phyloP scores from a whole-genome alignment of 2,329 filamentous ascomycete genomes.

The Alternaria sp. region DNA sequence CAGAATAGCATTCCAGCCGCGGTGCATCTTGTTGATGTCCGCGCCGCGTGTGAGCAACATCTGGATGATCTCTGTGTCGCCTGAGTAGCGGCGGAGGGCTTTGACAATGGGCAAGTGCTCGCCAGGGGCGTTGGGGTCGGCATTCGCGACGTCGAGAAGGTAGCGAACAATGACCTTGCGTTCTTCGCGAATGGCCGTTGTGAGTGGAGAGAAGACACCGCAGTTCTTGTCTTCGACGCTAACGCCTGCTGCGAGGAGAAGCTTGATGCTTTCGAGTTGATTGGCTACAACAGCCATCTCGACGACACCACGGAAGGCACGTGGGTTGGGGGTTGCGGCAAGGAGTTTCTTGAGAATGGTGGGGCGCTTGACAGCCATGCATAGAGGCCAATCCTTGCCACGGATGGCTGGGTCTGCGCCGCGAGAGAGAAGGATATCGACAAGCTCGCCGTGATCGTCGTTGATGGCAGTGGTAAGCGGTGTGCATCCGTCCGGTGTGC shows the following conservation, averaged over 20 bases:
- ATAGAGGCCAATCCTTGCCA: conserved; percentile 73
- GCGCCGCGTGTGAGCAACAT: conserved; percentile 68
- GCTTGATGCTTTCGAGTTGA: conserved; percentile 70
- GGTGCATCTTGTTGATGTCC: conserved; percentile 66
- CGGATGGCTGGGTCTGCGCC: conserved; percentile 68
- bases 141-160: conserved; percentile 66
- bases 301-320: conserved; percentile 69
- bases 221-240: conserved; percentile 75
- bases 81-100: conserved; percentile 65
- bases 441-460: conserved; percentile 64
- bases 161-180: conserved; percentile 66
- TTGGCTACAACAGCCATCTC: conserved; percentile 72
- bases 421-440: conserved; percentile 64
- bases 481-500: conserved; percentile 64
- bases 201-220: conserved; percentile 74
- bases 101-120: conserved; percentile 76
- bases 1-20: conserved; percentile 45
- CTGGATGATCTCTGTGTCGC: conserved; percentile 68
- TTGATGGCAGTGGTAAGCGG: conserved; percentile 71
- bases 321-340: conserved; percentile 61
- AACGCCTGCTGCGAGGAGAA: conserved; percentile 68
- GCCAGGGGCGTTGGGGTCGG: conserved; percentile 70
- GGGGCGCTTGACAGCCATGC: conserved; percentile 70
- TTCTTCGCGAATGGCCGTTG: conserved; percentile 70
- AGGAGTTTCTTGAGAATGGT: conserved; percentile 66